These are phyloP conservation scores for Wickerhamomyces bisporus DNA, from an alignment of 805 yeast species.

Conservation along the genomic window DNA sequence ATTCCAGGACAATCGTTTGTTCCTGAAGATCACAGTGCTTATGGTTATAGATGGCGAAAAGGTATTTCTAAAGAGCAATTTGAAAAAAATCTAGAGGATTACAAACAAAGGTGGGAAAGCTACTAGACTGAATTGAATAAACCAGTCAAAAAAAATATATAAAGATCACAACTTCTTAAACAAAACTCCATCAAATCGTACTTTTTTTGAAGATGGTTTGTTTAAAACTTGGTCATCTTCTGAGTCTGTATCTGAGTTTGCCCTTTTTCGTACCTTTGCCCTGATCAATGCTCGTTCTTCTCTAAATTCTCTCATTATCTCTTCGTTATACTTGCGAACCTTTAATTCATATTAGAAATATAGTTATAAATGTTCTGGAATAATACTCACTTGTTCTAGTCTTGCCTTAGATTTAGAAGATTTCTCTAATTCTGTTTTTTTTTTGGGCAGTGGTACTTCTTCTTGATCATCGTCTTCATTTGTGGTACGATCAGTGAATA, in stretches of 20 bases:
- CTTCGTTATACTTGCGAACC: conserved; percentile 11
- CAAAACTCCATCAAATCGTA: conserved; percentile 6
- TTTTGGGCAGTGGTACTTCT: conserved; percentile 15
- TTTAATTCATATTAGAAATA: too few species aligned
- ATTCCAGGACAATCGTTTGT: conserved; percentile 7
- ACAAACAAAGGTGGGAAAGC: not conserved
- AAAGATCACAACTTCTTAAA: not conserved
- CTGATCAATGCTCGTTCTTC: conserved; percentile 7
- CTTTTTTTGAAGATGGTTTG: conserved; percentile 10
- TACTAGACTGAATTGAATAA: not conserved
- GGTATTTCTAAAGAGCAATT: conserved; percentile 9
- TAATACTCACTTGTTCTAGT: conserved; percentile 12
- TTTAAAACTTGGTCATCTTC: not conserved
- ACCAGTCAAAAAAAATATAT: not conserved
- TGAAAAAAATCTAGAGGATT: not conserved
- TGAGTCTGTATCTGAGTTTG: not conserved
- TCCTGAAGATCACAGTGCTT: conserved; percentile 9
- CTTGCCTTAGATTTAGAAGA: conserved; percentile 15
- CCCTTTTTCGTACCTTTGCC: conserved; percentile 7
- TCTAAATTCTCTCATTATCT: conserved; percentile 6
- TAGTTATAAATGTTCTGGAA: conserved; percentile 1
- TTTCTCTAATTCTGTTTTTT: conserved; percentile 14
- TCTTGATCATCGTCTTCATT: conserved; percentile 2
- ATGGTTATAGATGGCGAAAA: conserved; percentile 8
- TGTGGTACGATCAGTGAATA: too few species aligned